phyloP scores from a whole-genome alignment of 179 eudicot genomes.

The Heliamphora pulchella region DNA sequence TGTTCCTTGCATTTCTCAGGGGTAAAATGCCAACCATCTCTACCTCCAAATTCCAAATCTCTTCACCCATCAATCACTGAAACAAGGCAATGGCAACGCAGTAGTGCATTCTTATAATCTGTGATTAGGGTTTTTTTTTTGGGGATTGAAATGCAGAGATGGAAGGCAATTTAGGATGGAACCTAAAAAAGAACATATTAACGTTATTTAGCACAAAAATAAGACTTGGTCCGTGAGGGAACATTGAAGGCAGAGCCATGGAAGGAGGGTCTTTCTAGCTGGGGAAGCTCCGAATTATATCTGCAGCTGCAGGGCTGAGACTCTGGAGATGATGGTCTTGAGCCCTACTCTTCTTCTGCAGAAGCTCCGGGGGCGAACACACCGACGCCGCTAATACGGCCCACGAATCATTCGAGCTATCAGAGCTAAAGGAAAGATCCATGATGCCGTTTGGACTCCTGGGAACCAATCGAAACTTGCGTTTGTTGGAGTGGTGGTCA shows the following conservation, averaged over 20 bases:
- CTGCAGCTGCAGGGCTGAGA: no score
- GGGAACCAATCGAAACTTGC: conserved; percentile 43
- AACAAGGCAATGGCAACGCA: not conserved
- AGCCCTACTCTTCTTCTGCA: conserved; percentile 22
- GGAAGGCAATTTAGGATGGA: conserved; percentile 28
- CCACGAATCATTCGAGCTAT: conserved; percentile 36
- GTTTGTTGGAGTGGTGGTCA: conserved; percentile 25
- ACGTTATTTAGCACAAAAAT: conserved; percentile 12
- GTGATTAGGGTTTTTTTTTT: not conserved
- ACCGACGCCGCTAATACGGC: conserved; percentile 22
- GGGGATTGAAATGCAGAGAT: conserved; percentile 19
- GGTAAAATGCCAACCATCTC: conserved; percentile 36
- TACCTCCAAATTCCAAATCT: conserved; percentile 7
- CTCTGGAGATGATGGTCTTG: conserved; percentile 23
- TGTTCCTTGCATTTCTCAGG: conserved; percentile 17
- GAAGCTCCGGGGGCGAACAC: conserved; percentile 25
- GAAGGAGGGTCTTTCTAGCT: conserved; percentile 12
- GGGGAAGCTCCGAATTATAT: conserved; percentile 31
- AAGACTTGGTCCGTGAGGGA: conserved; percentile 3
- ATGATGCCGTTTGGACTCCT: conserved; percentile 66
- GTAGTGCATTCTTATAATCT: not conserved
- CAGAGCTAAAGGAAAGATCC: conserved; percentile 44
- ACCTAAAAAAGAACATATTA: not conserved
- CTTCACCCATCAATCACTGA: not conserved
- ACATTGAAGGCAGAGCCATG: not conserved